Percentiles rank a stretch among this genome's conserved stretches.
These are phyloP conservation scores for Phellinidium pouzarii DNA, from an alignment of 1,284 basidiomycete genomes.

Conservation along the genomic window DNA sequence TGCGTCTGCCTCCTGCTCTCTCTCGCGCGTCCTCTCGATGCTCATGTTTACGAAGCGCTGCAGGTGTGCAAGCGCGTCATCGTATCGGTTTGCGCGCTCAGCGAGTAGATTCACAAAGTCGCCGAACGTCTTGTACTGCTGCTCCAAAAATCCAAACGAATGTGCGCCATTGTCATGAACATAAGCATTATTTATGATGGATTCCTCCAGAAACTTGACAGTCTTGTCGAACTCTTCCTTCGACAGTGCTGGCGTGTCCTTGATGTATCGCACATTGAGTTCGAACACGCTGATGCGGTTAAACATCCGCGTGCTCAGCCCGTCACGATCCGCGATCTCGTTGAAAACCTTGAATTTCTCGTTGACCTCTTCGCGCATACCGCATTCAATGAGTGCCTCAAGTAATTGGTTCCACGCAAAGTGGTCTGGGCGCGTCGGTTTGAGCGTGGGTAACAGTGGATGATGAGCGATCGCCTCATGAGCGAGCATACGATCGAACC, in stretches of 20 bases:
- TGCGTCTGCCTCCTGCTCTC: background rate
- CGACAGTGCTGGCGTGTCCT: constrained; percentile 23
- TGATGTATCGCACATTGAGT: constrained; percentile 35
- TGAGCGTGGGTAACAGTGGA: constrained; percentile 35
- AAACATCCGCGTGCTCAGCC: constrained; percentile 20
- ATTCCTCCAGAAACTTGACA: constrained; percentile 26
- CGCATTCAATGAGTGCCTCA: constrained; percentile 41
- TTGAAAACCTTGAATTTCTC: constrained; percentile 39
- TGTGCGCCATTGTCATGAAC: background rate
- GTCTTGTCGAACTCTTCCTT: constrained; percentile 19
- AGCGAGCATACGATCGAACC: constrained; percentile 62
- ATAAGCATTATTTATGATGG: constrained; percentile 19
- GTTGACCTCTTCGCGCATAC: constrained; percentile 50
- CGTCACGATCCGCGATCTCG: constrained; percentile 29
- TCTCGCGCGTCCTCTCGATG: background rate
- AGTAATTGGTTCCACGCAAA: constrained; percentile 48
- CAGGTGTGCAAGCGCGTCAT: background rate
- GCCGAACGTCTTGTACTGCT: background rate
- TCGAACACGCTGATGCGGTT: constrained; percentile 31
- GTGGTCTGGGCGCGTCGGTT: constrained; percentile 43
- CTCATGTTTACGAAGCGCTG: background rate
- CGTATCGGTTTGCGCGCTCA: background rate
- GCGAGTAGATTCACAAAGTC: constrained; percentile 3
- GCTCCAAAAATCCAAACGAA: background rate
- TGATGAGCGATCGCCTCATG: constrained; percentile 33